Evolutionary conservation across 495 filamentous ascomycete genomes (phyloP).

Genomic region (Aspergillus avenaceus): DNA sequence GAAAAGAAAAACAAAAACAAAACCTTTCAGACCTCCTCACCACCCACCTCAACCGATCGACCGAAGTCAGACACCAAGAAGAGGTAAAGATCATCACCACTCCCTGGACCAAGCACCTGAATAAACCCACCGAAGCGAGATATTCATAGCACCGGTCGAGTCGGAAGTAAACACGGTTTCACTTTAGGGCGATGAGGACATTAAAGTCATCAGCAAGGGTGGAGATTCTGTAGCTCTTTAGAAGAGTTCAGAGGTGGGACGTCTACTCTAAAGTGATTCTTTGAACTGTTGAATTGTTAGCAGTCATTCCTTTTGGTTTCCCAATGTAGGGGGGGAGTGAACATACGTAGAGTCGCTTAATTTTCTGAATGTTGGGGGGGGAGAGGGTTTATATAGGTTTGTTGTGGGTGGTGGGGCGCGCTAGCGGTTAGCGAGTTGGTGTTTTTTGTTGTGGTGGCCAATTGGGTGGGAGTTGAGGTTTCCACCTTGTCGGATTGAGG

Average conservation of each 20-base stretch:
- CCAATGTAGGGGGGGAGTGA: constrained; percentile 34
- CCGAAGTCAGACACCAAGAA: constrained; percentile 58
- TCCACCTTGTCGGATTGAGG: too few relatives aligned
- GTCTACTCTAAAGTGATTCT: constrained; percentile 92
- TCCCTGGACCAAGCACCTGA: constrained; percentile 43
- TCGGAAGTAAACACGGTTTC: constrained; percentile 60
- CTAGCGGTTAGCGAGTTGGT: constrained; percentile 32
- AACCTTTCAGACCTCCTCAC: constrained; percentile 69
- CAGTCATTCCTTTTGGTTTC: constrained; percentile 10
- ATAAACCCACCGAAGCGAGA: constrained; percentile 12
- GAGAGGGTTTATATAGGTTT: constrained; percentile 23
- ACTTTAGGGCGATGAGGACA: constrained; percentile 69
- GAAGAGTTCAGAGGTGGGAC: constrained; percentile 72
- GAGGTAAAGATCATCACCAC: constrained; percentile 73
- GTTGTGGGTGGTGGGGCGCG: constrained; percentile 2
- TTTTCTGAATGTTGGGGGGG: constrained; percentile 27
- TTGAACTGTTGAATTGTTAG: constrained; percentile 54
- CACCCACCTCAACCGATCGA: constrained; percentile 60
- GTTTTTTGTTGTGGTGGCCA: too few relatives aligned
- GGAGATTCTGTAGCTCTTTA: constrained; percentile 73
- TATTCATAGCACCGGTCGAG: constrained; percentile 35
- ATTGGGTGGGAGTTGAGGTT: too few relatives aligned
- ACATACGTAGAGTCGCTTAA: constrained; percentile 65
- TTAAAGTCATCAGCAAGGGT: constrained; percentile 69
- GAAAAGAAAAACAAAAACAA: constrained; percentile 24